Conservation (phyloP, 2,329 filamentous ascomycete genomes). For the Sporothrix humicola region DNA sequence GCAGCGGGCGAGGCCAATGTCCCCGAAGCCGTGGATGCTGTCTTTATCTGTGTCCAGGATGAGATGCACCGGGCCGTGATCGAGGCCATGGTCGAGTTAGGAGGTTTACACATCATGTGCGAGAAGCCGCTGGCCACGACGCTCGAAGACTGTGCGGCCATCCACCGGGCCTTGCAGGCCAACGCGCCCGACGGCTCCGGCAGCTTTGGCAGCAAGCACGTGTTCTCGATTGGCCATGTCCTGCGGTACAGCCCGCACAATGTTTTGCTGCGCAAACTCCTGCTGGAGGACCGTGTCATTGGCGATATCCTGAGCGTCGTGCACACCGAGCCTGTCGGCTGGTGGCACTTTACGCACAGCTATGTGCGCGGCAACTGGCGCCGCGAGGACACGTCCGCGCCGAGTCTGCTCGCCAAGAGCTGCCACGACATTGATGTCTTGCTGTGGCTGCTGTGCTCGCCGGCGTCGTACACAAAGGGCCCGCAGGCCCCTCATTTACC, state of each 20-base stretch:
- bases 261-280: constrained; percentile 76
- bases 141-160: constrained; percentile 76
- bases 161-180: constrained; percentile 64
- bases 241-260: constrained; percentile 94
- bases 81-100: constrained; percentile 69
- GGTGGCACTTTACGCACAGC: constrained; percentile 93
- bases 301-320: constrained; percentile 86
- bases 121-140: constrained; percentile 92
- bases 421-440: constrained; percentile 96
- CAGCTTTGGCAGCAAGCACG: constrained; percentile 37
- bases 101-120: constrained; percentile 81
- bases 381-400: constrained; percentile 75
- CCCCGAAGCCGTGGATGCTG: constrained; percentile 64
- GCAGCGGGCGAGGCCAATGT: constrained; percentile 53
- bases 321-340: constrained; percentile 93
- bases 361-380: constrained; percentile 96
- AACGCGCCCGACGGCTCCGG: constrained; percentile 42
- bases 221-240: constrained; percentile 95
- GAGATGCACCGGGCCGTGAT: constrained; percentile 86
- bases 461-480: constrained; percentile 54
- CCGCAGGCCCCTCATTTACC: constrained; percentile 70
- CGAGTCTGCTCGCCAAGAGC: constrained; percentile 88
- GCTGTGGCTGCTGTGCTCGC: constrained; percentile 86
- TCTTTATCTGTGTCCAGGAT: constrained; percentile 75
- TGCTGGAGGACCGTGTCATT: constrained; percentile 76